Evolutionary conservation across 176 grass and related monocot genomes (phyloP).

Genomic region (Olyra latifolia): DNA sequence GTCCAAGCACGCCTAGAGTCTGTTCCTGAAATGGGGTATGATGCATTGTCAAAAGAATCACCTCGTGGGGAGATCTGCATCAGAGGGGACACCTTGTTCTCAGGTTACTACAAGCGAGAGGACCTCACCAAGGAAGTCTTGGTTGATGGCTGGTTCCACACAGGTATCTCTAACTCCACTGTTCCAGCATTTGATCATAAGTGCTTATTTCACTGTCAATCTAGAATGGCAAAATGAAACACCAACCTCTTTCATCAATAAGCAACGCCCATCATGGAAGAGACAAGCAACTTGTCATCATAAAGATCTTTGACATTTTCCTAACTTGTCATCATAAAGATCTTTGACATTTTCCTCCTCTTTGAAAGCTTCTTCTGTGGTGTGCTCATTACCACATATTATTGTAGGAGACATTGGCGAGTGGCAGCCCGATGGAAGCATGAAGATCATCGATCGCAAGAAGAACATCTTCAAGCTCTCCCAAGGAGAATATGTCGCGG

Average conservation of each 20-base stretch:
- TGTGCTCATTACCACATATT: conserved; percentile 21
- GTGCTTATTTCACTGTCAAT: background rate
- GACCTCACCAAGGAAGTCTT: conserved; percentile 91
- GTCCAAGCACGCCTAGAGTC: conserved; percentile 78
- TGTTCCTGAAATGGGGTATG: conserved; percentile 91
- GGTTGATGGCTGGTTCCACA: conserved; percentile 91
- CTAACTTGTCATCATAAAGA: background rate
- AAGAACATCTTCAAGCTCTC: conserved; percentile 99
- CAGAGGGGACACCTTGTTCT: conserved; percentile 79
- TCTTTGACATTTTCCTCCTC: background rate
- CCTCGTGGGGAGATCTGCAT: conserved; percentile 94
- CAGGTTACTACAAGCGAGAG: conserved; percentile 93
- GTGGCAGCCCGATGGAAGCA: conserved; percentile 86
- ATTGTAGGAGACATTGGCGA: conserved; percentile 88
- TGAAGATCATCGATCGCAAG: conserved; percentile 99
- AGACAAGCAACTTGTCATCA: background rate
- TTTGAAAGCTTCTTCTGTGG: background rate
- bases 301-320: background rate
- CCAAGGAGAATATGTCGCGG: conserved; percentile 95
- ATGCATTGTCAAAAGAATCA: conserved; percentile 56
- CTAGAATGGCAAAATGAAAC: conserved; percentile 9
- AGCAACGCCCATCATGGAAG: background rate
- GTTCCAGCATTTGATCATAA: background rate
- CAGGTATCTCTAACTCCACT: conserved; percentile 43
- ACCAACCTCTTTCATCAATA: conserved; percentile 8